These are phyloP conservation scores for Podospora australis DNA, from an alignment of 495 filamentous ascomycete genomes.

Conservation along the genomic window DNA sequence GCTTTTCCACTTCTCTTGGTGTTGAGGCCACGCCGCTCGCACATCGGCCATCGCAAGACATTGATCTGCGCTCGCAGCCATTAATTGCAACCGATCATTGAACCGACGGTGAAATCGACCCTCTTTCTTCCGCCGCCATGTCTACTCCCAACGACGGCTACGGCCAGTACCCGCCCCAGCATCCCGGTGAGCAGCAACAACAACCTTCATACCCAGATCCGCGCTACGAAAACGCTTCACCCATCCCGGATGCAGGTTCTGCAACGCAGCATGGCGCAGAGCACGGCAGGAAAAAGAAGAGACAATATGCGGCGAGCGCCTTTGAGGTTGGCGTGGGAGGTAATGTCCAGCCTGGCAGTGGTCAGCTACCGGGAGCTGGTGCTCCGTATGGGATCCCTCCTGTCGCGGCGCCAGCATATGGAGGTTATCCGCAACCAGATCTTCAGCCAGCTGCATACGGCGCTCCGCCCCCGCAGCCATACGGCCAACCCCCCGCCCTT, in stretches of 20 bases:
- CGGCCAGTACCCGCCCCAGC: conserved; percentile 57
- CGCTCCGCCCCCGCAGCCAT: conserved; percentile 36
- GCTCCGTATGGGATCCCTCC: conserved; percentile 31
- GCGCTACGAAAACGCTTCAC: conserved; percentile 31
- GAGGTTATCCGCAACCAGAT: conserved; percentile 57
- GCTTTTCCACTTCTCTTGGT: not conserved
- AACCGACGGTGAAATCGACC: too few relatives aligned
- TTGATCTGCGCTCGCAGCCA: too few relatives aligned
- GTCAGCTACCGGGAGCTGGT: conserved; percentile 31
- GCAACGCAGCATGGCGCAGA: conserved; percentile 39
- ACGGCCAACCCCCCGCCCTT: conserved; percentile 40
- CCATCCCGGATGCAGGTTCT: conserved; percentile 32
- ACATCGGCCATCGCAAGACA: conserved; percentile 5
- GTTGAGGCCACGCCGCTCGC: conserved; percentile 10
- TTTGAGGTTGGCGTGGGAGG: conserved; percentile 89
- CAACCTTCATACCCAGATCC: conserved; percentile 33
- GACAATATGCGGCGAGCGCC: conserved; percentile 86
- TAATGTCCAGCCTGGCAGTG: conserved; percentile 61
- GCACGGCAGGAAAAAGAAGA: conserved; percentile 69
- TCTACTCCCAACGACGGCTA: conserved; percentile 52
- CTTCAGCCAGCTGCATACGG: conserved; percentile 46
- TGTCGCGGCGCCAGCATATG: conserved; percentile 39
- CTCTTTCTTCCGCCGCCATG: conserved; percentile 31
- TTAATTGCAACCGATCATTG: too few relatives aligned
- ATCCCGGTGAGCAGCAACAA: conserved; percentile 42